phyloP scores from a whole-genome alignment of 345 rosid species.

The Aurinia saxatilis region DNA sequence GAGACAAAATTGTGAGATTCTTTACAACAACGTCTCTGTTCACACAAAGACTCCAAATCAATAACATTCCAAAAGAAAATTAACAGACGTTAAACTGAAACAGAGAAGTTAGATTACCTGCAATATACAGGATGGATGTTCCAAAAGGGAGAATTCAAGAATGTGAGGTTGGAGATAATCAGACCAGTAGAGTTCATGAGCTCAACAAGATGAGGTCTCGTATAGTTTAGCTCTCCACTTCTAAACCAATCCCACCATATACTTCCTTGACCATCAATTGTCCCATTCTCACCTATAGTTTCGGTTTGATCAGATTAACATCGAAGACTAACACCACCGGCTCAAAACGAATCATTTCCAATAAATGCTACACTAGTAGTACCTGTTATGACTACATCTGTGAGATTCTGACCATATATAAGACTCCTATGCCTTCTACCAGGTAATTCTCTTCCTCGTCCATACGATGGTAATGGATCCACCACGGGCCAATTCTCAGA shows the following conservation, averaged over 20 bases:
- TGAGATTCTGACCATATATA: conserved; percentile 77
- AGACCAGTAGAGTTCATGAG: conserved; percentile 80
- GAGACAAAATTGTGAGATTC: conserved; percentile 86
- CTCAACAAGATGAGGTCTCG: conserved; percentile 95
- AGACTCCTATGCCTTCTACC: conserved; percentile 89
- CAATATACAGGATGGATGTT: conserved; percentile 95
- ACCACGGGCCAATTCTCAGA: conserved; percentile 86
- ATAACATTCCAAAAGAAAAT: neutral
- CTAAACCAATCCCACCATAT: conserved; percentile 87
- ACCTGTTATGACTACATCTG: conserved; percentile 96
- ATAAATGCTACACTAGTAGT: neutral
- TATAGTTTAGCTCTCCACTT: conserved; percentile 59
- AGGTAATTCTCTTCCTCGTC: conserved; percentile 90
- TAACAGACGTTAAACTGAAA: neutral
- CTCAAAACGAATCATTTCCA: neutral
- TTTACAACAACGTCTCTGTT: conserved; percentile 78
- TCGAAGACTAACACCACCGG: neutral
- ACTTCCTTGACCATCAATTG: conserved; percentile 92
- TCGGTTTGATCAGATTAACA: conserved; percentile 5
- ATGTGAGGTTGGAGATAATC: conserved; percentile 77
- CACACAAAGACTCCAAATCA: conserved; percentile 31
- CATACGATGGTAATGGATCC: conserved; percentile 95
- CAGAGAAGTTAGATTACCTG: conserved; percentile 51
- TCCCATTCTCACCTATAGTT: conserved; percentile 79
- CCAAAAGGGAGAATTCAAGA: conserved; percentile 94